Evolutionary conservation across 306 rosid species (phyloP), one percentile per base, ranked within the genome.

Genomic region (Mimosa pudica): DNA sequence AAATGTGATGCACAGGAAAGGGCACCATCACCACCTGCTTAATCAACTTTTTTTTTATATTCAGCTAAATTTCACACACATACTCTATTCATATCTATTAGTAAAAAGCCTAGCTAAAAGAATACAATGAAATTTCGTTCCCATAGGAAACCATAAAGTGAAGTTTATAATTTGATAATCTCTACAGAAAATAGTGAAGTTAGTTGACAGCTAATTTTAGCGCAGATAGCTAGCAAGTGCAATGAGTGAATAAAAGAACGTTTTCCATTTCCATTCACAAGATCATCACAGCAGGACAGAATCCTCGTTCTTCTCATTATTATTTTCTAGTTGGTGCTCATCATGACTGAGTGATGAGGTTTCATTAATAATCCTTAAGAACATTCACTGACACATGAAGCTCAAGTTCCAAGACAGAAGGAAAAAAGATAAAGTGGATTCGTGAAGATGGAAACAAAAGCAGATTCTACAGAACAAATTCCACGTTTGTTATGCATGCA

Each of bases 351-450:
- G 52, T 86, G 85, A 81, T 74, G 84, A 62, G 89, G 38, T 77
- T 74, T 58, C 12, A 4, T 51, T 13, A 81, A 84, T 79, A 75
- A 80, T 70, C 60, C 75, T 36, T 49, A 83, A 77, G 89, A 86
- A 90, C 90, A 82, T 88, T 88, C 85, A 77, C 84, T 74, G 86
- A 84, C 85, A 41, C 65, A 67, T 55, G 63, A 81, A 57, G 83
- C 80, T 8, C 83, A 74, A 84, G 75, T 66, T 82, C 77, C 75
- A 74, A 77, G 83, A 74, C 77, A 57, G 14, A 81, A 75, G 76
- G 6, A 55, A 13, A 41, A 38, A 77, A 71, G 83, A 71, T 74
- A 87, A 87, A 87, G 90, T 74, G 24, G 74, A 52, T 70, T 85
- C 55, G 79, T 69, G 74, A 81, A 83, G 83, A 82, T 77, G 70